Base-by-base conservation (phyloP, 2,329 filamentous ascomycete genomes). In the Penicillium griseofulvum region DNA sequence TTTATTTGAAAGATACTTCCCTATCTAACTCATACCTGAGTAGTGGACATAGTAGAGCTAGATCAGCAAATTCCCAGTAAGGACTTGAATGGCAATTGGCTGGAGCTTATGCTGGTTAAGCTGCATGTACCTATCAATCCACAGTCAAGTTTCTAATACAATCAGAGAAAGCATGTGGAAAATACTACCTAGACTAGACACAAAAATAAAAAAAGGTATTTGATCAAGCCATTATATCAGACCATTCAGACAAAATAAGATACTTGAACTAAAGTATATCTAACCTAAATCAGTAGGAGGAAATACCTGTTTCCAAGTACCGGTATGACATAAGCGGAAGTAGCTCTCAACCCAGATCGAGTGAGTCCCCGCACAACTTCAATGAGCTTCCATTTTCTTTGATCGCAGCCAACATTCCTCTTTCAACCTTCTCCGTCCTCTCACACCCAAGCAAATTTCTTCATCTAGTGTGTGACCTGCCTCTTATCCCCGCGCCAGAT, bases 251-350 rank as follows among this genome's bases (percentile, higher is more conserved):
- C 22, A 45, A 19, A 39, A 34, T 11, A 28, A 24, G 43, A 22
- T 53, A 53, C 50, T 41, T 43, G 14, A 10, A n/a, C 1, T 14
- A 1, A 52, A 24, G 48, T 55, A 43, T 16, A 36, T 42, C n/a
- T 8, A n/a, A 37, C 6, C 8, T 33, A 6, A 42, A 29, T 22
- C 2, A 33, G 6, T 6, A 22, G 5, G 29, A 4, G 17, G 3
- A 16, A 16, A 12, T 43, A 54, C 52, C 22, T 43, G 6, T 22
- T 26, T 44, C n/a, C 2, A 56, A 34, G 29, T 53, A 48, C 49
- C 31, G 42, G 36, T 31, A 62, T 64, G 61, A 64, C 63, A 64
- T 65, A 64, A 65, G 63, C 63, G 36, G 55, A 55, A 26, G 36
- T 37, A 49, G 61, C 61, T 64, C 39, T 34, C 34, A 39, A 54